Base-by-base conservation (phyloP, 75 land plant genomes). In the Picea glauca region DNA sequence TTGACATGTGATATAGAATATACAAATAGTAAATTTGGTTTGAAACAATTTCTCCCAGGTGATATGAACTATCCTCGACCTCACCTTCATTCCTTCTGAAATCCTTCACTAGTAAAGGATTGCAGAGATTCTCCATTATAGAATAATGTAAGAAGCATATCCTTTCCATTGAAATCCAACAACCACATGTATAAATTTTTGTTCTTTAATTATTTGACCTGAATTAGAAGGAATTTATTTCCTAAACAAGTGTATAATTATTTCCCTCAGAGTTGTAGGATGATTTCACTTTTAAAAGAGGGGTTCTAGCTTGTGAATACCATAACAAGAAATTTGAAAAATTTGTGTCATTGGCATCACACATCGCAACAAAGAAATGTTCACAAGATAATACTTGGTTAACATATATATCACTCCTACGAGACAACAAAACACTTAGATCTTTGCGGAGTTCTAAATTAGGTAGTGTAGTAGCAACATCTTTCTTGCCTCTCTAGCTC, bases 251-350 rank as follows among this genome's bases (percentile, higher is more conserved):
- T 63, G 90, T 82, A 62, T 62, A 96, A 3, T 95, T 89, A 17
- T 59, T 84, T 60, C 92, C 88, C 75, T 90, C 87, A 59, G 98
- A 67, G 82, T 94, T 82, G 80, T 96, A 96, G 18, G 88, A 87
- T 9, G 99, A 91, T 61, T 85, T 78, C 61, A 94, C 98, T 68
- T 89, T 89, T 65, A 96, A 78, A 33, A 60, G n/a, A 73, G 98
- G 99, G 8, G 99, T 96, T 61, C 98, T 98, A 68, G 98, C 95
- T 86, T 96, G 99, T 18, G 99, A 92, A 77, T 96, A 96, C 99
- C 99, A 94, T 32, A 87, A 59, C 57, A 89, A 81, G 81, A 96
- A 96, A 73, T 93, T 96, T 20, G 98, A 81, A 78, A 96, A 86
- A 82, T 90, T 85, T 14, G 87, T 92, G 82, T 85, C 77, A 81